phyloP scores from a whole-genome alignment of 495 filamentous ascomycete species.

The Penicillium mononematosum region DNA sequence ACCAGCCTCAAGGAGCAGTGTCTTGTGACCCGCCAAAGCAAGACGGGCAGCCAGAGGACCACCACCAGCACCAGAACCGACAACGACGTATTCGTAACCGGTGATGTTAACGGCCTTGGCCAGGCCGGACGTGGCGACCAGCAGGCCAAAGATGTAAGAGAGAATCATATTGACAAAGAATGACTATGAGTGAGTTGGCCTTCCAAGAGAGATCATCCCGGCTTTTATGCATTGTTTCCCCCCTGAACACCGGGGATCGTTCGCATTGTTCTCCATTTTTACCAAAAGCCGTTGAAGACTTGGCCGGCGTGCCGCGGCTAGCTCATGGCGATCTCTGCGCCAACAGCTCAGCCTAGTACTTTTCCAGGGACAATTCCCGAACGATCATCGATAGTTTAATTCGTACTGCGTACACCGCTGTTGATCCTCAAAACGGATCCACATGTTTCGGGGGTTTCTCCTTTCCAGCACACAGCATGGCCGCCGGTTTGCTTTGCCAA shows the following conservation, averaged over 20 bases:
- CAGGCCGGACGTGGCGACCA: not conserved
- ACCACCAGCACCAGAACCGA: conserved; percentile 66
- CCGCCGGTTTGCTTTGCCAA: no score
- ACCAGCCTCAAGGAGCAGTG: conserved; percentile 64
- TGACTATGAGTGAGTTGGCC: conserved; percentile 4
- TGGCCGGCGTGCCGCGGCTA: not conserved
- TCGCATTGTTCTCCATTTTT: not conserved
- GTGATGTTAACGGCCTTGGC: conserved; percentile 33
- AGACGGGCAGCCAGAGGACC: conserved; percentile 62
- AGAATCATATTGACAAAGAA: conserved; percentile 6
- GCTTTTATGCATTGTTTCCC: not conserved
- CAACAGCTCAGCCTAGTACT: not conserved
- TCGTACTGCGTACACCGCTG: not conserved
- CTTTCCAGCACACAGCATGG: not conserved
- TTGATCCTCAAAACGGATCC: not conserved
- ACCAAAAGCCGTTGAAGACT: conserved; percentile 1
- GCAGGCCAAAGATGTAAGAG: conserved; percentile 1
- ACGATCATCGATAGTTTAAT: conserved; percentile 5
- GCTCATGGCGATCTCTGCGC: not conserved
- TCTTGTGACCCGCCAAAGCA: conserved; percentile 59
- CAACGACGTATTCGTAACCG: conserved; percentile 65
- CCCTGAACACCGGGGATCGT: not conserved
- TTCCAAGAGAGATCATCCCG: not conserved
- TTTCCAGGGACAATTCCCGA: not conserved
- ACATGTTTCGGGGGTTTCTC: not conserved